Evolutionary conservation across 768 basidiomycete genomes (phyloP).

Genomic region (Pulveroboletus sp.): DNA sequence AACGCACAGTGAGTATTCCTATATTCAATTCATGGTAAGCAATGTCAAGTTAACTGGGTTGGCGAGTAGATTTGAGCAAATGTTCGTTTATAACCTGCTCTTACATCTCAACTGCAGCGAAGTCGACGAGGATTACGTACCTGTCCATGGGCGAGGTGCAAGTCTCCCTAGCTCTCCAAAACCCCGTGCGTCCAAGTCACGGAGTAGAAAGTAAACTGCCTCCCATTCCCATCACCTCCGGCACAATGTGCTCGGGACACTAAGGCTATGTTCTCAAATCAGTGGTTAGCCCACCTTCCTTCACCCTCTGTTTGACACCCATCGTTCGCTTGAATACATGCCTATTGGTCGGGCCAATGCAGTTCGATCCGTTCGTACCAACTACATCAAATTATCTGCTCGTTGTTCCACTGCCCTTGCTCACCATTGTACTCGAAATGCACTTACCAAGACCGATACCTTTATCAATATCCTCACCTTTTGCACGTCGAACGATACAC

Average conservation of each 20-base stretch:
- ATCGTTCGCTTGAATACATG: neutral
- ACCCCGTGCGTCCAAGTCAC: slow-evolving; percentile 51
- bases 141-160: slow-evolving; percentile 77
- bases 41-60: slow-evolving; percentile 4
- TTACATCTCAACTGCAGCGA: slow-evolving; percentile 71
- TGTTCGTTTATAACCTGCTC: slow-evolving; percentile 81
- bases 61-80: slow-evolving; percentile 69
- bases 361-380: neutral
- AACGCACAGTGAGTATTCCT: slow-evolving; percentile 77
- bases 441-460: slow-evolving; percentile 8
- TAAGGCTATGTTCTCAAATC: neutral
- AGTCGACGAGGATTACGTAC: slow-evolving; percentile 73
- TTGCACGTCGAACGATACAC: slow-evolving; percentile 9
- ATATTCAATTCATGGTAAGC: slow-evolving; percentile 1
- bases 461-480: neutral
- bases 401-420: neutral
- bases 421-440: slow-evolving; percentile 14
- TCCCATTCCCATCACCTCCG: neutral
- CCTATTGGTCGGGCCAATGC: neutral
- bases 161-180: slow-evolving; percentile 40
- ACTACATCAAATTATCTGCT: neutral
- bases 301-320: neutral
- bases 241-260: neutral
- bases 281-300: neutral
- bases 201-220: slow-evolving; percentile 41